Base-by-base conservation (phyloP, 805 yeast genomes). In the Sugiyamaella lignohabitans region DNA sequence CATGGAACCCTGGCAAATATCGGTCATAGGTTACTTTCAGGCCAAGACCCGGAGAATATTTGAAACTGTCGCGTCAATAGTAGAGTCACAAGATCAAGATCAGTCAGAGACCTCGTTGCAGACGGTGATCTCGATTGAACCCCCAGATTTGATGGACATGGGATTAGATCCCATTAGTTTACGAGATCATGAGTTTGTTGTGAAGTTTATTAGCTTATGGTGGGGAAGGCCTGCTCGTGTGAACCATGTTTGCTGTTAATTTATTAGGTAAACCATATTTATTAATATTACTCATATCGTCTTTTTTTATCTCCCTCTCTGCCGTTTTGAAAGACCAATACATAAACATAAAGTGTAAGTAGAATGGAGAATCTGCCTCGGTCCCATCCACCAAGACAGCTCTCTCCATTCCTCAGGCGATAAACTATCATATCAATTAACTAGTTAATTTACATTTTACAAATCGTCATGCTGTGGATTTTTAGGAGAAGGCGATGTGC, bases 81-180 rank as follows among this genome's bases (percentile, higher is more conserved):
- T 73, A 36, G 59, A 59, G 24, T 68, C 65, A 48, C 62, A 60
- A 49, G 60, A 56, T 52, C 8, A 23, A 14, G 51, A 48, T 4
- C 10, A 6, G 5, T 3, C 40, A 3, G 27, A 23, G 10, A 40
- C 20, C 3, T 37, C 16, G 3, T 36, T 18, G 56, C 51, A 43
- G 53, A 45, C 32, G 35, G 44, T 47, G 42, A 47, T 62, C 32
- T 37, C 49, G 11, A 58, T 75, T n/a, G 72, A 68, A 29, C 65
- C 65, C 10, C 65, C 70, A 18, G 82, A 78, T 56, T 54, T 78
- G 37, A 60, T 66, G 20, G 79, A 76, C 48, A 74, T 78, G 79
- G 83, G 84, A 1, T 60, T 78, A 37, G 82, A 78, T 56, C 80
- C 82, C 3, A 68, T 73, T 51, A 69, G 76, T 19, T 21, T 54